Conservation (phyloP, 176 grass and related monocot species). For the Dactylis glomerata region DNA sequence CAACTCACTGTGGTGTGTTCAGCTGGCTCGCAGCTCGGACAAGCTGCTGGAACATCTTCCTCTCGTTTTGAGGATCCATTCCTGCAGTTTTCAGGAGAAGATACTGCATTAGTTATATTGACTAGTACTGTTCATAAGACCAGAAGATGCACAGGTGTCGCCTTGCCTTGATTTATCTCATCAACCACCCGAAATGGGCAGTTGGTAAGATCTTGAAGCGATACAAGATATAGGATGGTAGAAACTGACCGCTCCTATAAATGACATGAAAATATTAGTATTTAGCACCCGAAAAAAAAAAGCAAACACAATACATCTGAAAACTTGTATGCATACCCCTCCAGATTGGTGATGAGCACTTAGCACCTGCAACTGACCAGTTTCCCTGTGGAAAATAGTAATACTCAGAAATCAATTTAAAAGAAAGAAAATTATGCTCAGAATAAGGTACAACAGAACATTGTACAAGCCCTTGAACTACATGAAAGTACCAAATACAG, state of each 20-base stretch:
- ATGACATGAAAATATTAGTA: conserved; percentile 14
- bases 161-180: conserved; percentile 94
- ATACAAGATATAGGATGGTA: conserved; percentile 93
- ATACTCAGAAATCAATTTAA: background rate
- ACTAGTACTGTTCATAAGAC: background rate
- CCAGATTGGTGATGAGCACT: conserved; percentile 95
- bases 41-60: conserved; percentile 99
- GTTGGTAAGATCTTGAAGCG: conserved; percentile 95
- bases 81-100: conserved; percentile 42
- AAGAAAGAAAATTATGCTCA: background rate
- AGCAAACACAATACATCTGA: background rate
- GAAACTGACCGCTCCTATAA: conserved; percentile 91
- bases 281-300: background rate
- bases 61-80: conserved; percentile 98
- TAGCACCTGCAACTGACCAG: conserved; percentile 85
- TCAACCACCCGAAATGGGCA: conserved; percentile 93
- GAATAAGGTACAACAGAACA: background rate
- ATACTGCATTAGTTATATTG: background rate
- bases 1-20: conserved; percentile 86
- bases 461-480: background rate
- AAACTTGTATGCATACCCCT: conserved; percentile 64
- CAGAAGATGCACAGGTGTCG: background rate
- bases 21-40: conserved; percentile 90
- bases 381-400: conserved; percentile 71
- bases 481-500: background rate